Evolutionary conservation across 148 eudicot species (phyloP).

Genomic region (Rhododendron griersonianum): DNA sequence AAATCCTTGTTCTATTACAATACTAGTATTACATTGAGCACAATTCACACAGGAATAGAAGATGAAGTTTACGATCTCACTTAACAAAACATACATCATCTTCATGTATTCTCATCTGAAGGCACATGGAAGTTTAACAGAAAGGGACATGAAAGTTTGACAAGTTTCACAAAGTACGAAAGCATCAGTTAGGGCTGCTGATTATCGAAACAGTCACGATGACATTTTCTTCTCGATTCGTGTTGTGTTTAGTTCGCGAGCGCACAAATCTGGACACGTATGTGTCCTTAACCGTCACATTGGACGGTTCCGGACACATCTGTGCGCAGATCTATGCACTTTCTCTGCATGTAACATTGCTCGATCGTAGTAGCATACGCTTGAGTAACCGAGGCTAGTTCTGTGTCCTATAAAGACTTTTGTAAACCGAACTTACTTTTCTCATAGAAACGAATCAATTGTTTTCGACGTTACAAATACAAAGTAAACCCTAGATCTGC

Average conservation of each 20-base stretch:
- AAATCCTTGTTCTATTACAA: neutral
- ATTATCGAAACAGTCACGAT: neutral
- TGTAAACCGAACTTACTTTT: too few species aligned
- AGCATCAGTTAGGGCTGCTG: neutral
- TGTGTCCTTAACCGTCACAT: neutral
- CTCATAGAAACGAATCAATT: too few species aligned
- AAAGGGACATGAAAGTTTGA: neutral
- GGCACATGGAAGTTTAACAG: neutral
- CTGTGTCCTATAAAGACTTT: neutral
- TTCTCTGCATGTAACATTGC: neutral
- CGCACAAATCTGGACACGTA: too few species aligned
- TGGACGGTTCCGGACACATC: neutral
- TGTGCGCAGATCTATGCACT: too few species aligned
- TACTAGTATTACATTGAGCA: too few species aligned
- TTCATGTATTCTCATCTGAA: neutral
- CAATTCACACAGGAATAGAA: neutral
- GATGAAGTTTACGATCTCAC: neutral
- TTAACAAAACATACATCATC: too few species aligned
- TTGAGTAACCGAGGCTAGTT: neutral
- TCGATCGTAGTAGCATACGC: neutral
- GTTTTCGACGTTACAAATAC: too few species aligned
- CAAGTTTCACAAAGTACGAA: neutral
- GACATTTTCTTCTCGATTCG: neutral
- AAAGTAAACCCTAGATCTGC: too few species aligned
- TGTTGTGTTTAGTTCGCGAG: neutral